Base-by-base conservation (phyloP, 768 basidiomycete genomes). In the Mycena kentingensis region DNA sequence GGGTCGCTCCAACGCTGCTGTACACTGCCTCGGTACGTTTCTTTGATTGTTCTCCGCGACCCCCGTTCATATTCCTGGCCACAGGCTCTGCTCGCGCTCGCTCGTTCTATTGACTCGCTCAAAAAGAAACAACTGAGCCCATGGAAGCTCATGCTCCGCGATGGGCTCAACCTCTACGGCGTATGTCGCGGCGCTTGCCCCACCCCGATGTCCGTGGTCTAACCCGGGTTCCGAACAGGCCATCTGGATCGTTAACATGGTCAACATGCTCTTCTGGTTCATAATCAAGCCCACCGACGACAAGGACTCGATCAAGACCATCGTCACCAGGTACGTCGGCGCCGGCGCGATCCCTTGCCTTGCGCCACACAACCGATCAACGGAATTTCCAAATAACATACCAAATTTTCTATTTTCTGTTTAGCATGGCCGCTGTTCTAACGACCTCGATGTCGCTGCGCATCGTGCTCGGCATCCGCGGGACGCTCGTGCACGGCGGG, bases 91-190 rank as follows among this genome's bases (percentile, higher is more conserved):
- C 78, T 89, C 24, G 86, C 87, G 3, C 65, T 87, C 43, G 67
- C 65, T 39, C 83, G 85, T 45, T 87, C 85, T 21, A 59, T 84
- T 57, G 65, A 72, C 44, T 87, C 85, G 2, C 80, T 84, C 57
- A 52, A 77, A 49, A 63, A 72, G 26, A 90, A 87, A 61, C 78
- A 72, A 2, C 69, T 90, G 49, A 77, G 74, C 49, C 75, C 77
- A 26, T 93, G 90, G 90, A 90, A 91, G 64, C 77, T 93, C 60
- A 92, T 92, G 89, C 87, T 93, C 55, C 88, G 91, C 54, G 90
- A 93, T 65, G 88, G 89, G 15, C 81, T 93, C 59, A 92, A 92
- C 71, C 82, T 93, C 53, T 93, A 92, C 63, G 88, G 81, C 51
- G 85, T 83, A 67, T 55, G 81, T 73, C 8, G 11, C 31, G 39